phyloP scores from a whole-genome alignment of 768 basidiomycete genomes.

The Trametes gibbosa region DNA sequence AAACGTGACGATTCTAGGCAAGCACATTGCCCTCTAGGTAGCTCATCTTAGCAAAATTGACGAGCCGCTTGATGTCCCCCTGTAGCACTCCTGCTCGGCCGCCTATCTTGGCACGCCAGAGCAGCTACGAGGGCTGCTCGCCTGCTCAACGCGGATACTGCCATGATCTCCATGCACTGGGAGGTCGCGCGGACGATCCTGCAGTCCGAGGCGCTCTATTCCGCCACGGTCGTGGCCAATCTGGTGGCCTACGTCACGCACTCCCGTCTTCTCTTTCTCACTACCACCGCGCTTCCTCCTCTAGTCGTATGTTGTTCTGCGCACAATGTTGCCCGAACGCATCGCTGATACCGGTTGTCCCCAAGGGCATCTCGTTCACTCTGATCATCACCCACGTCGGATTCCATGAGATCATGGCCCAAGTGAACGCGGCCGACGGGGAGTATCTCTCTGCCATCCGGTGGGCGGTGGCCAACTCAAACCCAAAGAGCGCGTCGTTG shows the following conservation, averaged over 20 bases:
- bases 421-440: not conserved
- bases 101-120: not conserved
- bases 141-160: not conserved
- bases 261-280: not conserved
- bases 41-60: not conserved
- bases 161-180: not conserved
- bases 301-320: not conserved
- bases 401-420: not conserved
- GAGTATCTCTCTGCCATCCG: not conserved
- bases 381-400: not conserved
- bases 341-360: not conserved
- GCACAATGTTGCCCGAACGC: not conserved
- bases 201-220: not conserved
- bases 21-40: not conserved
- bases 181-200: not conserved
- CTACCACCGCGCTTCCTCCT: not conserved
- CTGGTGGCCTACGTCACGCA: not conserved
- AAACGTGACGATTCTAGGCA: not conserved
- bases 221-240: not conserved
- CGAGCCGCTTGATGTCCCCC: not conserved
- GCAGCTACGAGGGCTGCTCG: not conserved
- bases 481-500: not conserved
- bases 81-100: not conserved
- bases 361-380: not conserved
- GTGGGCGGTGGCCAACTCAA: not conserved